Evolutionary conservation across 371 early-diverging fungal species (phyloP), one percentile per base, ranked within the genome.

Genomic region (Apophysomyces elegans): DNA sequence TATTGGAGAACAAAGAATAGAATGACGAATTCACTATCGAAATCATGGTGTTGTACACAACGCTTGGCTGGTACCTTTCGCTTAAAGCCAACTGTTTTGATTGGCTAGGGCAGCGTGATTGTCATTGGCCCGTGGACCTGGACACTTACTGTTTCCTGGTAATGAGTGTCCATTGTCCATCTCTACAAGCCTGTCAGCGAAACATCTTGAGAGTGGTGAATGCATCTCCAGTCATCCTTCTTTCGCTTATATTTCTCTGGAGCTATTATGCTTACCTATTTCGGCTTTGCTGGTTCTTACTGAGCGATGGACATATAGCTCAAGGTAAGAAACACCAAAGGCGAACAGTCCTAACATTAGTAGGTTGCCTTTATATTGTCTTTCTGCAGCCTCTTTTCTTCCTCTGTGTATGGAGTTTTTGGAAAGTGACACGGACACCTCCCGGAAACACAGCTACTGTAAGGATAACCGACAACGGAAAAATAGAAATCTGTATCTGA

Each of bases 401-500:
- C n/a, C 47, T 82, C 37, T 71, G 68, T 32, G 63, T 76, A 37
- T 84, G 82, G 82, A 69, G 73, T 61, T 84, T 76, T 61, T 77
- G 71, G 61, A 70, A 70, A 37, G 73, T 72, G 2, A 74, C 75
- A 11, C 58, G 59, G 6, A 81, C 80, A 4, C 71, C 78, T n/a
- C 85, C 85, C 0, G 82, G 82, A 16, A 76, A 66, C 38, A 73
- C 79, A 8, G 9, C 43, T 7, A 67, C 76, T 16, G 76, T 74
- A 76, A 65, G 47, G 39, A 13, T 26, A 26, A 26, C 1, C 32
- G 32, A 26, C 32, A 36, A 37, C 41, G 1, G 21, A 7, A 32
- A 3, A 37, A 37, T 35, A n/a, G 7, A 16, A 56, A 2, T 63
- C 37, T 50, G 6, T 16, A 66, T 61, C 44, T 32, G 47, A 44